A percentile compares a stretch with the other conserved stretches of the same genome.
Evolutionary conservation across 805 yeast species (phyloP).

Genomic region (Saccharomycopsis sp.): DNA sequence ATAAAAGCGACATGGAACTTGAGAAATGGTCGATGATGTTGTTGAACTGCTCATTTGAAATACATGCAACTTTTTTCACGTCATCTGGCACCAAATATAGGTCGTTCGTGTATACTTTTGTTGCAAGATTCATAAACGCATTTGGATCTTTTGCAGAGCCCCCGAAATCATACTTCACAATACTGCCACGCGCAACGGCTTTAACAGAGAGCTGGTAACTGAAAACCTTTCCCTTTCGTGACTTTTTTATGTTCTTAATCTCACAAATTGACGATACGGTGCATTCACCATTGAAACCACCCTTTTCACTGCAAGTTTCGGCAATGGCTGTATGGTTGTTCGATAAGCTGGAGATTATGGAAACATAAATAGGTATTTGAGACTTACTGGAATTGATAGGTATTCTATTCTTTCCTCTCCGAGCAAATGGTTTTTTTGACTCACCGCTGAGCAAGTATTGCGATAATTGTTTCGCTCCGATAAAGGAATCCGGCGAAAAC

Average conservation of each 20-base stretch:
- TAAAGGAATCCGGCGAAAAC: neutral
- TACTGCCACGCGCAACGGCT: slow-evolving; percentile 41
- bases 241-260: slow-evolving; percentile 40
- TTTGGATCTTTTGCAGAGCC: slow-evolving; percentile 24
- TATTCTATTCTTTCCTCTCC: neutral
- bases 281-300: neutral
- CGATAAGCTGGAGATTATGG: neutral
- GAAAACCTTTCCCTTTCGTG: slow-evolving; percentile 26
- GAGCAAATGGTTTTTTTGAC: slow-evolving; percentile 10
- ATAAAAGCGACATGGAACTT: slow-evolving; percentile 11
- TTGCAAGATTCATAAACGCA: slow-evolving; percentile 25
- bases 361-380: neutral
- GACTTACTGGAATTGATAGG: neutral
- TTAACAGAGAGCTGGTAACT: slow-evolving; percentile 34
- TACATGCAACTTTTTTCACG: slow-evolving; percentile 19
- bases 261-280: slow-evolving; percentile 37
- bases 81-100: slow-evolving; percentile 23
- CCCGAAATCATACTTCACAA: slow-evolving; percentile 28
- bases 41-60: slow-evolving; percentile 22
- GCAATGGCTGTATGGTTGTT: too few relatives aligned
- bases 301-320: too few relatives aligned
- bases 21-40: slow-evolving; percentile 4
- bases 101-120: slow-evolving; percentile 22
- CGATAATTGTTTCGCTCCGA: neutral
- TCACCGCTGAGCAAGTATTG: neutral